Base-by-base conservation (phyloP, 305 asterid species). In the Rubia balearica region DNA sequence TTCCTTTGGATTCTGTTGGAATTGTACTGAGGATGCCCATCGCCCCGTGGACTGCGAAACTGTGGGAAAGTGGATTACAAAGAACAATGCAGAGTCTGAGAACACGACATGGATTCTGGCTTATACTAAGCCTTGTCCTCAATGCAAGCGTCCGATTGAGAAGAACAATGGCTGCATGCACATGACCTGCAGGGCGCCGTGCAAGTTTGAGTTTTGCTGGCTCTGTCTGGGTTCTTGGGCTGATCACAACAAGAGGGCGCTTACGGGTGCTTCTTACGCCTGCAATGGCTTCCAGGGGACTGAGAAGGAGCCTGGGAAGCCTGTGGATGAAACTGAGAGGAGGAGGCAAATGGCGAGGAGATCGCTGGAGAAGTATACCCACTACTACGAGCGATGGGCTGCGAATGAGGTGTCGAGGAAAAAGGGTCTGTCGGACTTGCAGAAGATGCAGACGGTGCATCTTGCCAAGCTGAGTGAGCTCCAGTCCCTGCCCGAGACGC, bases 321-420 rank as follows among this genome's bases (percentile, higher is more conserved):
- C 17, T 27, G 30, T 64, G 11, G 68, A 64, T 19, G 75, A 92
- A 63, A 69, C 89, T 36, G 96, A 91, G 83, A 84, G 83, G 83
- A 84, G 88, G 79, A 91, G 96, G 83, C 89, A 90, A 87, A 91
- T 86, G 96, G 96, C 96, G n/a, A 88, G 90, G 79, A 87, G 85
- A 76, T 89, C 94, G 59, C 79, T 90, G 83, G 98, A 90, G 81
- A 90, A 89, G 87, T 91, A 91, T 83, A 85, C 68, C 10, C 68
- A 64, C 38, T 64, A 64, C 45, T 64, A 64, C 16, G 68, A 64
- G 49, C 21, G 68, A 64, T 64, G 68, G 68, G 68, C 68, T 40
- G 68, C 68, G 0, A 64, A 64, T n/a, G 51, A 64, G 24, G 68
- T 45, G 6, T 64, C 68, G 0, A 64, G 68, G 68, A 38, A 41